phyloP scores from a whole-genome alignment of 2,329 filamentous ascomycete species.

The Colletotrichum sp. region DNA sequence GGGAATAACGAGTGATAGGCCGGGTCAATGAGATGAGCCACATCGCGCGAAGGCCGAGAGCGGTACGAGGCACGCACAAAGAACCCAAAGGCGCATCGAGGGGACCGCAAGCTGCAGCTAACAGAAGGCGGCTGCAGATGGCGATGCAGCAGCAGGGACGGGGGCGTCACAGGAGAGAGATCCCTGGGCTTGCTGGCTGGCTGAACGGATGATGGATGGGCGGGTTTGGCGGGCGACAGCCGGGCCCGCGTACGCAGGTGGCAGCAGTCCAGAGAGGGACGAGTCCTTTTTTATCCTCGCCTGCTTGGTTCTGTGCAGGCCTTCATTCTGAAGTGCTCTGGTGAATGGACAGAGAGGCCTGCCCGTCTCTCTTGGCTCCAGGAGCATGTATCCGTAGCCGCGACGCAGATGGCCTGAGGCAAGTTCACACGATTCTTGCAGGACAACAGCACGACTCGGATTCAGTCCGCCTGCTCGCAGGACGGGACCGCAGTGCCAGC shows the following conservation, averaged over 20 bases:
- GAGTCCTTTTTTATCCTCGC: background rate
- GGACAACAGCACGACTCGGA: background rate
- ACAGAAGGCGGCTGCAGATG: background rate
- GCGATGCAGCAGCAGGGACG: constrained; percentile 7
- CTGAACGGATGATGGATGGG: background rate
- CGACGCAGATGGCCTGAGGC: background rate
- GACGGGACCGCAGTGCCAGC: background rate
- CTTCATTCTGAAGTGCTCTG: background rate
- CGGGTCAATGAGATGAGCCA: background rate
- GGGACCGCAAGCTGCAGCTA: background rate
- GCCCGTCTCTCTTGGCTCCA: background rate
- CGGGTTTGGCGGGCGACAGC: constrained; percentile 11
- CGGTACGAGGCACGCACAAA: constrained; percentile 9
- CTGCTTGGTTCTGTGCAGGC: background rate
- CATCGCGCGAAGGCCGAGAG: constrained; percentile 3
- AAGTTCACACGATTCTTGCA: background rate
- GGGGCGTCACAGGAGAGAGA: background rate
- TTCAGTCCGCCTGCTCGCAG: background rate
- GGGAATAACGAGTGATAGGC: constrained; percentile 1
- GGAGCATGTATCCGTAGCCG: background rate
- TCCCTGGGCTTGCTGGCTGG: background rate
- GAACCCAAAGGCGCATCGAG: background rate
- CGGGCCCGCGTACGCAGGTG: background rate
- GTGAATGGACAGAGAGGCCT: background rate
- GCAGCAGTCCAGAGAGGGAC: background rate